Base-by-base conservation (phyloP, 2,329 filamentous ascomycete genomes). In the Aspergillus aculeatus region DNA sequence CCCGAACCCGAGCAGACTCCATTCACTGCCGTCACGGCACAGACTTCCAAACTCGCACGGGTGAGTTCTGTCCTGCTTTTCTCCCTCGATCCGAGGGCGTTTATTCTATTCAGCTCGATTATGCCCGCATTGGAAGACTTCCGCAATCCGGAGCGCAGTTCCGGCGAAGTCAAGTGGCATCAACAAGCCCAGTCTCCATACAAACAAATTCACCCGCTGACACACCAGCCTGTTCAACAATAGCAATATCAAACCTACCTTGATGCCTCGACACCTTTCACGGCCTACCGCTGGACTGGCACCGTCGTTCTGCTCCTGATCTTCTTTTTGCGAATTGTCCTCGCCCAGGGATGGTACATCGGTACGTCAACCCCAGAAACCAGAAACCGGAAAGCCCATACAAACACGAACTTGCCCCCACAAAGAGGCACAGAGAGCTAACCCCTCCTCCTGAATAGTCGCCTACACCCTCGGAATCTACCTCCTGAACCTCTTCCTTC, bases 281-380 rank as follows among this genome's bases (percentile, higher is more conserved):
- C 92, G 57, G 81, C 89, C 60, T 96, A 98, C 80, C 86, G 95
- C 83, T 99, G 95, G 95, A 75, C 89, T 63, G 89, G 88, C 75
- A 96, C 94, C n/a, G 90, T 79, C 54, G 82, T 85, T 47, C 83
- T 89, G 58, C 86, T 98, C 61, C 58, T 91, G 63, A 64, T 92
- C 69, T 99, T 99, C 83, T 94, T 92, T 75, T 75, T 95, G 67
- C 89, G 95, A 74, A 96, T 99, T 77, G 83, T 99, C 66, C 65
- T 96, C 54, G 92, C 92, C 61, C 92, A 98, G 81, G 95, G 95
- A 79, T 99, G 95, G 95, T 99, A 99, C 77, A 98, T 99, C 67
- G 92, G 92, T 96, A 83, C 65, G 81, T 54, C 51, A 57, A 16
- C 50, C 35, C 29, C 50, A 3, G 26, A 21, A 31, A 19, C 14